These are phyloP conservation scores for Neocallimastix lanati DNA, from an alignment of 192 early-diverging fungal genomes.

Conservation along the genomic window DNA sequence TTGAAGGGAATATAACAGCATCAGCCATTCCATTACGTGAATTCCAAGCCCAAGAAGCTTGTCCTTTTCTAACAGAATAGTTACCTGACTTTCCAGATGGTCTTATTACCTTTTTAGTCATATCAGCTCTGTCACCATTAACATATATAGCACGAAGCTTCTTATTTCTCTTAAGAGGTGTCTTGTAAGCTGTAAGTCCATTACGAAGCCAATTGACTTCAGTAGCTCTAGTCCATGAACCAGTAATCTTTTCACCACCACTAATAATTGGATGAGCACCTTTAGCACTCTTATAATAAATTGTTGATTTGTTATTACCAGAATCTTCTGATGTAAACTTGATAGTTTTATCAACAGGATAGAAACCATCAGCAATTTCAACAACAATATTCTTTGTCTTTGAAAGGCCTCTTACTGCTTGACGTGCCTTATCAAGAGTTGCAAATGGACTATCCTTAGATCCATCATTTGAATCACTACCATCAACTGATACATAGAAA, in stretches of 20 bases:
- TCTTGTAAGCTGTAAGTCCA: not conserved
- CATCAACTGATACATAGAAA: not conserved
- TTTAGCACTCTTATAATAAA: not conserved
- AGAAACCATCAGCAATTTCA: not conserved
- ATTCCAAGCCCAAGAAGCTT: not conserved
- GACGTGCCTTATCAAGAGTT: not conserved
- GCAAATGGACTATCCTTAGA: not conserved
- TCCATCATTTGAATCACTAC: not conserved
- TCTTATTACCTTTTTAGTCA: not conserved
- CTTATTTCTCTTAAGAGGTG: not conserved
- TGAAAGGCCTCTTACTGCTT: not conserved
- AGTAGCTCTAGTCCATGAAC: not conserved
- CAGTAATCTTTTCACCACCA: not conserved
- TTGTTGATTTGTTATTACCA: not conserved
- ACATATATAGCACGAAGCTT: not conserved
- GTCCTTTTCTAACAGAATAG: not conserved
- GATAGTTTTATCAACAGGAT: not conserved
- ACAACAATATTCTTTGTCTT: not conserved
- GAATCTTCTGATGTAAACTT: not conserved
- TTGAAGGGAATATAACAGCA: not conserved
- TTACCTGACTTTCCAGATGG: not conserved
- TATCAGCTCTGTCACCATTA: not conserved
- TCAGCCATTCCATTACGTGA: not conserved
- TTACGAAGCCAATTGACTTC: not conserved
- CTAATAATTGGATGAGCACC: not conserved